Conservation (phyloP, 2,329 filamentous ascomycete genomes). For the Ceratocystis lukuohia region DNA sequence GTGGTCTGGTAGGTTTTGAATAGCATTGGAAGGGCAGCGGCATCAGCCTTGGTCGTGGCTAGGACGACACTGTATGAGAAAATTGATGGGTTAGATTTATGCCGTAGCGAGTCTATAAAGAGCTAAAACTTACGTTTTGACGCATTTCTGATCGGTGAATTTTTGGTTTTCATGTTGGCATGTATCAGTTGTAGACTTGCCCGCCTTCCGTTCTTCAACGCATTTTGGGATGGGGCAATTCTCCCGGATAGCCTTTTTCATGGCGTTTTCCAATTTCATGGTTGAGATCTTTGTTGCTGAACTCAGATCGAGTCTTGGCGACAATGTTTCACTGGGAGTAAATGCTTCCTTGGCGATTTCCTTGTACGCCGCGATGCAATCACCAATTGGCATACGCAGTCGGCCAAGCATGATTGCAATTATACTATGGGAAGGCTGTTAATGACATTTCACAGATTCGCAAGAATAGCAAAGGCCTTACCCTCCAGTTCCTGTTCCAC, state of each 20-base stretch:
- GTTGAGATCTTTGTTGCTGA: neutral
- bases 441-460: neutral
- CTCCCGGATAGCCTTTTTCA: neutral
- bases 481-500: slow-evolving; percentile 26
- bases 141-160: neutral
- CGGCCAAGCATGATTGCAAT: neutral
- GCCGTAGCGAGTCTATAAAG: neutral
- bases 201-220: neutral
- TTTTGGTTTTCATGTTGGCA: neutral
- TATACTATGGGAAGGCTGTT: neutral
- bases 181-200: neutral
- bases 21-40: slow-evolving; percentile 21
- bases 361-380: neutral
- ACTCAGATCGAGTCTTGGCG: neutral
- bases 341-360: neutral
- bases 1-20: slow-evolving; percentile 25
- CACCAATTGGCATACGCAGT: neutral
- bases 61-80: neutral
- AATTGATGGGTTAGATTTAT: neutral
- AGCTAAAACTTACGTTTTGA: neutral
- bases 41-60: neutral
- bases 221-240: neutral
- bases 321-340: neutral
- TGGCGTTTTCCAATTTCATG: neutral
- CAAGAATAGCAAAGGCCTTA: slow-evolving; percentile 10